These are phyloP conservation scores for Metschnikowia noctiluminum DNA, from an alignment of 805 yeast species.

Conservation along the genomic window DNA sequence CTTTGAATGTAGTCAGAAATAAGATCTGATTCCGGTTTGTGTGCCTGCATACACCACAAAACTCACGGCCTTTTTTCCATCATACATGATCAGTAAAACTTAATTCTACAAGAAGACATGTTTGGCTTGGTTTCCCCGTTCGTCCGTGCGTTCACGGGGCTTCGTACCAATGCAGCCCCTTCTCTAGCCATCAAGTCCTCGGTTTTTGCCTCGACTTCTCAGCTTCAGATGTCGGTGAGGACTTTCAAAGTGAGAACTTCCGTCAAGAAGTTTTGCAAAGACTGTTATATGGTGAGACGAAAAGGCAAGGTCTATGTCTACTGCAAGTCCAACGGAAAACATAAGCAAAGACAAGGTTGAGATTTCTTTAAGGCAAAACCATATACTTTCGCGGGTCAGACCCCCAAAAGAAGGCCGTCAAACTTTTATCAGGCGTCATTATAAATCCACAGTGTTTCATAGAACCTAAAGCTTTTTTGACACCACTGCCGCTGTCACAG, in stretches of 20 bases:
- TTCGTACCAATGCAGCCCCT: constrained; percentile 9
- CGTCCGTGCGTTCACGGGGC: constrained; percentile 15
- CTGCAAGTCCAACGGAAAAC: constrained; percentile 85
- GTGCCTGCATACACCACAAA: not conserved
- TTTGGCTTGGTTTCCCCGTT: constrained; percentile 15
- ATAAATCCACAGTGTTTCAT: too few species aligned
- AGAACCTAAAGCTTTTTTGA: too few species aligned
- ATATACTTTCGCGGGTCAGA: not conserved
- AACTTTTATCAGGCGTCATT: not conserved
- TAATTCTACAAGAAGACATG: constrained; percentile 4
- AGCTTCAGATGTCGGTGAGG: constrained; percentile 31
- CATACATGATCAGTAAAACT: not conserved
- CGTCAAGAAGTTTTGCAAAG: constrained; percentile 88
- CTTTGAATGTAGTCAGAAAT: not conserved
- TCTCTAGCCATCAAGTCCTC: constrained; percentile 12
- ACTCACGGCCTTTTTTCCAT: constrained; percentile 1
- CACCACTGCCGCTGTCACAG: too few species aligned
- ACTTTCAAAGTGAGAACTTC: constrained; percentile 90
- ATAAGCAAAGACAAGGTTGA: constrained; percentile 22
- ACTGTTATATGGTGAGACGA: constrained; percentile 87
- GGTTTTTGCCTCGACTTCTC: constrained; percentile 10
- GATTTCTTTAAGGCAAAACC: not conserved
- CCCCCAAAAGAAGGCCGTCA: not conserved
- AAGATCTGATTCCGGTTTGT: too few species aligned
- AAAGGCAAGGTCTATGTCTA: constrained; percentile 92